Evolutionary conservation across 2,329 filamentous ascomycete species (phyloP).

Genomic region (Leptographium radiaticola): DNA sequence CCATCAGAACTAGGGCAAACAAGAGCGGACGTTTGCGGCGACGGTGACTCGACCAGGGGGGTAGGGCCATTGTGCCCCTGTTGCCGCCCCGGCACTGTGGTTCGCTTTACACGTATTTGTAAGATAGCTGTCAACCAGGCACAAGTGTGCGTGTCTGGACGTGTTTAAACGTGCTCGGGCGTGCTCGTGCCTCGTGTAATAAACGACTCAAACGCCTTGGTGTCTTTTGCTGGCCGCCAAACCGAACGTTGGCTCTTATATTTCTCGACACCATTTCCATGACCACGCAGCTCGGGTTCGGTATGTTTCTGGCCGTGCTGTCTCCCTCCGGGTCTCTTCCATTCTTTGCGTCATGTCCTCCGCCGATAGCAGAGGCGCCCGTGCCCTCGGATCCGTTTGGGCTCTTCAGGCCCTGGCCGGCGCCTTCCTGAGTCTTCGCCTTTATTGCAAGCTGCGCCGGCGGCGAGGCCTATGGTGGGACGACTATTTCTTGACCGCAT

Average conservation of each 20-base stretch:
- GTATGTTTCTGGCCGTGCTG: background rate
- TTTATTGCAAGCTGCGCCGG: slow-evolving; percentile 17
- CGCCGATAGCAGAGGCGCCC: background rate
- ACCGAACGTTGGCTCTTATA: background rate
- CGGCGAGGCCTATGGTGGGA: slow-evolving; percentile 18
- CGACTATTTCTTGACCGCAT: slow-evolving; percentile 14
- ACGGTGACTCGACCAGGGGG: too few relatives aligned
- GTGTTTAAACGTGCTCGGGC: background rate
- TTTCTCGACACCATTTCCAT: too few relatives aligned
- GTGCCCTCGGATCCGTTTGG: slow-evolving; percentile 11
- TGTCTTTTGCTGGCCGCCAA: background rate
- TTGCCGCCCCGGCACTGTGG: background rate
- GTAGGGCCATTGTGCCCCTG: background rate
- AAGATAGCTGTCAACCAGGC: too few relatives aligned
- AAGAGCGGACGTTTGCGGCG: too few relatives aligned
- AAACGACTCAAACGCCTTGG: background rate
- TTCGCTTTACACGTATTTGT: background rate
- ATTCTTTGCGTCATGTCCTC: background rate
- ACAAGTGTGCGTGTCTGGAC: too few relatives aligned
- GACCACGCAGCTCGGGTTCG: background rate
- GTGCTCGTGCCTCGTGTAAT: background rate
- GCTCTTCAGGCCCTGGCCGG: slow-evolving; percentile 7
- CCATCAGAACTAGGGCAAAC: too few relatives aligned
- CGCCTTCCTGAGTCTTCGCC: slow-evolving; percentile 13
- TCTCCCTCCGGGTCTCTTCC: background rate